phyloP scores from a whole-genome alignment of 441 rosid genomes.

The Gossypium davidsonii region DNA sequence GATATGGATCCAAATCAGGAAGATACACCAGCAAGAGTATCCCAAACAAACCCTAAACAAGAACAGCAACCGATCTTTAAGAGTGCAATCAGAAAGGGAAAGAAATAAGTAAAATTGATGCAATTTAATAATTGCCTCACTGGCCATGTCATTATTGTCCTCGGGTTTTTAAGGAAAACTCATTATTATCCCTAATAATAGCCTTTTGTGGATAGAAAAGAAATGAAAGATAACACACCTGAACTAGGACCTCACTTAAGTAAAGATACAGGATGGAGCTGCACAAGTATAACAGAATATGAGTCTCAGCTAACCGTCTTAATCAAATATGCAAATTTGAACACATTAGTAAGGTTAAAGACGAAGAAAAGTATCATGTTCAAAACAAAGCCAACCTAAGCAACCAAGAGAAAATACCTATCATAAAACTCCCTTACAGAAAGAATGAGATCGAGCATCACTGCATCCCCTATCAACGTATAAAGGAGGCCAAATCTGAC shows the following conservation, averaged over 20 bases:
- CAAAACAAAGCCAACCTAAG: background rate
- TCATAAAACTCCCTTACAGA: conserved; percentile 58
- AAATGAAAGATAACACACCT: conserved; percentile 52
- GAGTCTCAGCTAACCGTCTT: conserved; percentile 16
- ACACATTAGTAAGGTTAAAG: background rate
- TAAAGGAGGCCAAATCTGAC: conserved; percentile 82
- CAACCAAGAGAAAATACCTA: conserved; percentile 43
- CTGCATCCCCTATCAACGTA: conserved; percentile 77
- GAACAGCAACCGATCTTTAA: conserved; percentile 12
- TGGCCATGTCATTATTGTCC: background rate
- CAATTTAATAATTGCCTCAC: background rate
- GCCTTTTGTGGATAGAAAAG: conserved; percentile 7
- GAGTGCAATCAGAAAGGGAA: background rate
- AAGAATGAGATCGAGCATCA: conserved; percentile 71
- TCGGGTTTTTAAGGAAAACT: conserved; percentile 4
- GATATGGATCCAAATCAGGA: conserved; percentile 83
- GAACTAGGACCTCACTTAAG: conserved; percentile 65
- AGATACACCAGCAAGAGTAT: conserved; percentile 63
- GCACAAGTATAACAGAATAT: conserved; percentile 31
- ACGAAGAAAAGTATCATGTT: background rate
- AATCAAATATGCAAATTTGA: background rate
- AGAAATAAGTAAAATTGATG: conserved; percentile 7
- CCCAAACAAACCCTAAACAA: conserved; percentile 73
- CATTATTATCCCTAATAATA: background rate
- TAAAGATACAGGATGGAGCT: conserved; percentile 72